Percentiles rank a stretch among this genome's conserved stretches.
phyloP scores from a whole-genome alignment of 2,329 filamentous ascomycete genomes.

The Helotiales sp. region DNA sequence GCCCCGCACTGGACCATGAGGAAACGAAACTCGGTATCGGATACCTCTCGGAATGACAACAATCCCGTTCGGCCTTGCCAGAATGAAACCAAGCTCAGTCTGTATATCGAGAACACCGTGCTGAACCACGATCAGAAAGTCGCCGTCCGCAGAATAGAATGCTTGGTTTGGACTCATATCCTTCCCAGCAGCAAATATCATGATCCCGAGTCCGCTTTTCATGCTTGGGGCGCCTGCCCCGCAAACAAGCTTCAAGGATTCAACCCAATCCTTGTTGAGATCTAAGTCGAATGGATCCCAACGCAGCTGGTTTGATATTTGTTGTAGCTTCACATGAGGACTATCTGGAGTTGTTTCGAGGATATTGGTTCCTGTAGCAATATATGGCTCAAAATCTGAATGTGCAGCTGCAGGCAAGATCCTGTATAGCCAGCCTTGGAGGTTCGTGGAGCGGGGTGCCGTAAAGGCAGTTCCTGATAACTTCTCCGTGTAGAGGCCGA shows the following conservation, averaged over 20 bases:
- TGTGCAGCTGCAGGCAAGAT: slow-evolving; percentile 56
- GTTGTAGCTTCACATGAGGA: slow-evolving; percentile 54
- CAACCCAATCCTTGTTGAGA: slow-evolving; percentile 66
- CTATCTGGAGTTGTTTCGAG: slow-evolving; percentile 42
- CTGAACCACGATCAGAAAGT: slow-evolving; percentile 75
- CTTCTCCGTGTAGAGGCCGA: slow-evolving; percentile 69
- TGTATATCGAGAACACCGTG: slow-evolving; percentile 73
- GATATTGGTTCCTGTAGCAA: slow-evolving; percentile 43
- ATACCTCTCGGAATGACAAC: slow-evolving; percentile 73
- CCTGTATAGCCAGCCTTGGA: slow-evolving; percentile 58
- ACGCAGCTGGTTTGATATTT: slow-evolving; percentile 78
- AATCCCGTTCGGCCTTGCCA: slow-evolving; percentile 78
- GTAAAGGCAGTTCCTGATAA: slow-evolving; percentile 59
- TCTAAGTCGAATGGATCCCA: slow-evolving; percentile 75
- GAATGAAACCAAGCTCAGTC: slow-evolving; percentile 72
- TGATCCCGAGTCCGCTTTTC: slow-evolving; percentile 78
- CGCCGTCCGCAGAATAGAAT: slow-evolving; percentile 83
- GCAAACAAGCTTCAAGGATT: slow-evolving; percentile 65
- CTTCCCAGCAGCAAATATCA: slow-evolving; percentile 76
- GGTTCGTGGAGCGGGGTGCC: slow-evolving; percentile 55
- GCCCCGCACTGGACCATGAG: slow-evolving; percentile 61
- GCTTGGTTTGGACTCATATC: slow-evolving; percentile 74
- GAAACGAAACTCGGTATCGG: slow-evolving; percentile 70
- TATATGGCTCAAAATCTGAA: slow-evolving; percentile 46
- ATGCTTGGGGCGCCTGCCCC: slow-evolving; percentile 77